Evolutionary conservation across 257 asterid species (phyloP).

Genomic region (Nicotiana tomentosiformis): DNA sequence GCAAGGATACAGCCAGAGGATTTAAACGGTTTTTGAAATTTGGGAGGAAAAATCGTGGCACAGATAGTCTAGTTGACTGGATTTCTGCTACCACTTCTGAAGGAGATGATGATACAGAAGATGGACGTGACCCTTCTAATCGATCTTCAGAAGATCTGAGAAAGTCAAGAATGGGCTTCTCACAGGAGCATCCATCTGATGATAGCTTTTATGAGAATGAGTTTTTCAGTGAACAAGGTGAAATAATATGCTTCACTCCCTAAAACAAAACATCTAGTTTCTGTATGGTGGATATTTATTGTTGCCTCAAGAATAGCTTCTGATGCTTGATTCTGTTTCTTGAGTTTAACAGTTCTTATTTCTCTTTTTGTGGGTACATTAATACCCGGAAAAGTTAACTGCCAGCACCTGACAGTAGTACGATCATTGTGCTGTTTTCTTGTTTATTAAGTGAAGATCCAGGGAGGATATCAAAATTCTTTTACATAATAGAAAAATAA

Average conservation of each 20-base stretch:
- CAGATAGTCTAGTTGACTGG: slow-evolving; percentile 79
- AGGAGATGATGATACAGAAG: slow-evolving; percentile 93
- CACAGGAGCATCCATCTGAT: slow-evolving; percentile 66
- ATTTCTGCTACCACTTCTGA: slow-evolving; percentile 93
- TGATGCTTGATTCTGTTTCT: neutral
- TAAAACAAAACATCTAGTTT: neutral
- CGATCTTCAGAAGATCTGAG: slow-evolving; percentile 74
- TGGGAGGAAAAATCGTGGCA: slow-evolving; percentile 77
- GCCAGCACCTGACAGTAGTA: neutral
- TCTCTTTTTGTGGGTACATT: neutral
- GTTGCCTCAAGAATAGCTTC: neutral
- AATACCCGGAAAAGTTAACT: neutral
- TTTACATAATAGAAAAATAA: neutral
- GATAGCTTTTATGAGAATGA: slow-evolving; percentile 65
- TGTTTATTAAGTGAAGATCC: neutral
- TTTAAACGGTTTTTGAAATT: slow-evolving; percentile 77
- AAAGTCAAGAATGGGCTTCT: slow-evolving; percentile 83
- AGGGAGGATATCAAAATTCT: neutral
- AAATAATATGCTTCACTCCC: neutral
- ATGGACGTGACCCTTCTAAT: slow-evolving; percentile 67
- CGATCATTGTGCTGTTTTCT: neutral
- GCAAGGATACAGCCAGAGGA: slow-evolving; percentile 75
- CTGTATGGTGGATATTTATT: neutral
- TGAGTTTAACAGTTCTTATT: neutral
- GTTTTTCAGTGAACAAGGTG: slow-evolving; percentile 67